Evolutionary conservation across 768 basidiomycete species (phyloP).

Genomic region (Macrolepiota albuminosa): DNA sequence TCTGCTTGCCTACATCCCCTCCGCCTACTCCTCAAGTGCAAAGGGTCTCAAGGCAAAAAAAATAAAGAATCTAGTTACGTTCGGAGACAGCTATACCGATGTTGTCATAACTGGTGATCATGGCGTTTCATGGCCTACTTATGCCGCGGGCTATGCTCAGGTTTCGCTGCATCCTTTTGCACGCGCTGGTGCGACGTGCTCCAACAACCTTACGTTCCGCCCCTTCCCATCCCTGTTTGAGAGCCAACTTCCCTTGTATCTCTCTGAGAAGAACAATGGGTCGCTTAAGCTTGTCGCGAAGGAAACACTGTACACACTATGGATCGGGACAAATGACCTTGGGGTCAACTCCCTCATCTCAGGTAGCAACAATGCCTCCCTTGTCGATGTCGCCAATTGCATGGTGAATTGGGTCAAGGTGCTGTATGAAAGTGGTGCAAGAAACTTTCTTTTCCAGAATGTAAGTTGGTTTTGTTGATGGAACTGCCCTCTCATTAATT

Average conservation of each 20-base stretch:
- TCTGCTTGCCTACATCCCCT: background rate
- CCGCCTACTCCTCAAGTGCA: conserved; percentile 1
- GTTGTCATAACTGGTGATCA: conserved; percentile 35
- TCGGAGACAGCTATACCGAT: conserved; percentile 66
- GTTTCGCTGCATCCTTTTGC: conserved; percentile 55
- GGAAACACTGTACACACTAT: conserved; percentile 58
- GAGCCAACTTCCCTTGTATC: conserved; percentile 50
- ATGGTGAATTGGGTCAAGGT: conserved; percentile 56
- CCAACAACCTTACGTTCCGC: conserved; percentile 53
- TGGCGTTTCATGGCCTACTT: conserved; percentile 57
- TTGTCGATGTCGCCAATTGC: conserved; percentile 55
- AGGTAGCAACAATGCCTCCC: conserved; percentile 44
- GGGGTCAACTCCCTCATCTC: conserved; percentile 51
- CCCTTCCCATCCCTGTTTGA: conserved; percentile 58
- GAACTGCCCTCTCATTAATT: background rate
- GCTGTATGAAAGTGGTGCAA: conserved; percentile 52
- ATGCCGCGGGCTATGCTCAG: conserved; percentile 49
- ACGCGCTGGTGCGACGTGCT: conserved; percentile 59
- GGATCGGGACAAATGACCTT: conserved; percentile 68
- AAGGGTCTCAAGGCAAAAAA: conserved; percentile 32
- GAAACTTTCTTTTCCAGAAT: conserved; percentile 68
- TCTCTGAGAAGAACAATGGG: conserved; percentile 37
- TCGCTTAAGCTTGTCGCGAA: conserved; percentile 32
- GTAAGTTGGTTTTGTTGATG: conserved; percentile 29
- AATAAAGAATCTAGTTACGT: conserved; percentile 62